These are phyloP conservation scores for Fusarium brachygibbosum DNA, from an alignment of 2,329 filamentous ascomycete species.

Conservation along the genomic window DNA sequence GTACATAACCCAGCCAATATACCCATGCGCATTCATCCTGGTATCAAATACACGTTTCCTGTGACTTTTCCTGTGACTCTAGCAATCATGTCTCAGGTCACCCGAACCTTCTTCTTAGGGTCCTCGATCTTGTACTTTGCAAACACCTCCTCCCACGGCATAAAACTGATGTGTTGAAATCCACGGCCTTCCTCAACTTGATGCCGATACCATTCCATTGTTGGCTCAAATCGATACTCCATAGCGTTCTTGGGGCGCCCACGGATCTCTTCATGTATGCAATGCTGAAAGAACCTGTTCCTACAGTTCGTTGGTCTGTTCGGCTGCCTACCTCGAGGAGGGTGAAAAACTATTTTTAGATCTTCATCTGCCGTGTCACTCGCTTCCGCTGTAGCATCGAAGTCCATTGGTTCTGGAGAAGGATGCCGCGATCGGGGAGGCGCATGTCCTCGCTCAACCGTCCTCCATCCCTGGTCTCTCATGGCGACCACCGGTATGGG, in stretches of 20 bases:
- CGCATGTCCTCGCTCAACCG: constrained; percentile 44
- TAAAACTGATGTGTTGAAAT: constrained; percentile 64
- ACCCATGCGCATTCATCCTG: constrained; percentile 25
- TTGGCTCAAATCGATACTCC: constrained; percentile 61
- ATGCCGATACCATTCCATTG: constrained; percentile 65
- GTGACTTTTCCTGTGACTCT: neutral
- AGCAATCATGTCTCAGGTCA: neutral
- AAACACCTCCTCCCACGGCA: constrained; percentile 60
- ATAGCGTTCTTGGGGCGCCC: neutral
- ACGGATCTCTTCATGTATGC: constrained; percentile 29
- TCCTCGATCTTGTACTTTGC: constrained; percentile 47
- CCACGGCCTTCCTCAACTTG: constrained; percentile 62
- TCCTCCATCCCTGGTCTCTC: constrained; percentile 55
- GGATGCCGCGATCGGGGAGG: neutral
- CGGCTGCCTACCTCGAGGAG: constrained; percentile 54
- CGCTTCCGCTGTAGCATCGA: constrained; percentile 37
- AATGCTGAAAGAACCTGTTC: constrained; percentile 62
- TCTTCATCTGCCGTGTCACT: constrained; percentile 30
- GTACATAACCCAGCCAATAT: constrained; percentile 25
- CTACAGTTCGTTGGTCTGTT: constrained; percentile 52
- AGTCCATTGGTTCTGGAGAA: constrained; percentile 38
- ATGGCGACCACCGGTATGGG: constrained; percentile 54
- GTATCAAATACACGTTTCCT: constrained; percentile 11
- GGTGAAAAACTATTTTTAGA: constrained; percentile 61
- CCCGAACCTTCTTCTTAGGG: constrained; percentile 32